Base-by-base conservation (phyloP, 2,329 filamentous ascomycete species). In the Fusarium liriodendri region DNA sequence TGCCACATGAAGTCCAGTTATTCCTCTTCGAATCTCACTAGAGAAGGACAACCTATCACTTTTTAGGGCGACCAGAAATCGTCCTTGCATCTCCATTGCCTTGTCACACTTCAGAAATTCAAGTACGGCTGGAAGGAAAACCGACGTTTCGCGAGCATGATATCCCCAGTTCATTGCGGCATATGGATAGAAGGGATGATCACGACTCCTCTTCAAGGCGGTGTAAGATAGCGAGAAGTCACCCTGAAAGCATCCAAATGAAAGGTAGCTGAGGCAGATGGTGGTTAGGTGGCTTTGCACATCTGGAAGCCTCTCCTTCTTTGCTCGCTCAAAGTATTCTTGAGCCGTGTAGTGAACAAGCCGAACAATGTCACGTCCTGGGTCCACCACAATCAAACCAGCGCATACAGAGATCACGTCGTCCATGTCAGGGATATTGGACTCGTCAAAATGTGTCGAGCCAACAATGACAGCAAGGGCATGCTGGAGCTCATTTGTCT, bases 261-360 rank as follows among this genome's bases (percentile, higher is more conserved):
- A 64, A 5, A 67, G 14, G 14, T 52, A 64, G 3, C 20, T 5
- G 5, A 62, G 35, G 16, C 60, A 67, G 1, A 13, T 14, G 13
- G 6, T 45, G 0, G 60, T 50, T 14, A 67, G 50, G 10, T 64
- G 5, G 14, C 5, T 14, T n/a, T 69, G 54, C 2, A 45, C 66
- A 11, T 61, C 18, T 2, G 78, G 78, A 59, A 85, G 80, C 73
- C 78, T 81, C 2, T 47, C 37, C 0, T 13, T 47, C 22, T 62
- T 59, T 5, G 62, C 81, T 13, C 68, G 57, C 20, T 83, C 76
- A 35, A 87, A 80, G 71, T 84, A 87, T 50, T 86, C 80, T 52
- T 85, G 81, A 2, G 84, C 79, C 0, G 85, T 86, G 67, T 85
- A 83, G 67, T 45, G 40, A 4, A 45, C 40, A 6, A 45, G 20